Conservation (phyloP, 2,329 filamentous ascomycete species). For the Ophiosphaerella narmari region DNA sequence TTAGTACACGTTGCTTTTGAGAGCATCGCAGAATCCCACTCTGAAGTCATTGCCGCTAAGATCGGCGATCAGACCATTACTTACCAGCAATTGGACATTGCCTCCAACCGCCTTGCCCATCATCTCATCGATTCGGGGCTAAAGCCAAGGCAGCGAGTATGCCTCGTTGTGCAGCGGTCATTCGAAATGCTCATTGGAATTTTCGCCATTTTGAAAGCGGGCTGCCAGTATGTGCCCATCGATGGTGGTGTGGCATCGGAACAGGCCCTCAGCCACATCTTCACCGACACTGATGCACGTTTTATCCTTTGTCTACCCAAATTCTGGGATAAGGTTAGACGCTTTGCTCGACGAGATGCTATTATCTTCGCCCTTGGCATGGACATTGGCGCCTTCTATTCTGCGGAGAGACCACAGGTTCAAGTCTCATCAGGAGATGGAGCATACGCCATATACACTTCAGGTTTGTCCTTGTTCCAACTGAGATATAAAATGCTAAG, state of each 20-base stretch:
- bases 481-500: not conserved
- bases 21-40: constrained; percentile 28
- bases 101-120: constrained; percentile 38
- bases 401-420: constrained; percentile 20
- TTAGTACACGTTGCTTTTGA: constrained; percentile 37
- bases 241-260: constrained; percentile 55
- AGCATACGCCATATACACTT: constrained; percentile 57
- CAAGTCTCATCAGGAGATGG: constrained; percentile 28
- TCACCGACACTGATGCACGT: constrained; percentile 52
- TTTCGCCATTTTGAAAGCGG: constrained; percentile 60
- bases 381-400: constrained; percentile 17
- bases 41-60: constrained; percentile 27
- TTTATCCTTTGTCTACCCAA: constrained; percentile 55
- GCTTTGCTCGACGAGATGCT: constrained; percentile 14
- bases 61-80: constrained; percentile 28
- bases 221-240: constrained; percentile 64
- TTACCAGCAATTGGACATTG: constrained; percentile 35
- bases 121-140: constrained; percentile 36
- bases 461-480: constrained; percentile 30
- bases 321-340: constrained; percentile 33
- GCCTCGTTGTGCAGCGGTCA: constrained; percentile 61
- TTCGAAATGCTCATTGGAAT: constrained; percentile 64
- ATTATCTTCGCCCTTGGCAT: constrained; percentile 22
- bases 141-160: constrained; percentile 51
- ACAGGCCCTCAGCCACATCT: constrained; percentile 52